A percentile compares a stretch with the other conserved stretches of the same genome.
These are phyloP conservation scores for Akebia trifoliata DNA, from an alignment of 164 flowering plant genomes.

Conservation along the genomic window DNA sequence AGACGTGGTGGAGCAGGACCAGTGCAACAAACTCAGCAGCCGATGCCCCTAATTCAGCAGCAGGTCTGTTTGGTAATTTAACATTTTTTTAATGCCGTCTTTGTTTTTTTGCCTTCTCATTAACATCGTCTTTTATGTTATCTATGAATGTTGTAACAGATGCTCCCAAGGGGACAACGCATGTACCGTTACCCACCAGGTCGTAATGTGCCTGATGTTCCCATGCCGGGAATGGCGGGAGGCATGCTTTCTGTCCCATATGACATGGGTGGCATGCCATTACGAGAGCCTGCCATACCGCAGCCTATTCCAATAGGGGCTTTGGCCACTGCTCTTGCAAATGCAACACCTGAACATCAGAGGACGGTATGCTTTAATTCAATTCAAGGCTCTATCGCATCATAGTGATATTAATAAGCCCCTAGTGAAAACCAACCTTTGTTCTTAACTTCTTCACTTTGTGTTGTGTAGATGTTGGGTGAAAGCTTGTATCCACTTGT, in stretches of 20 bases:
- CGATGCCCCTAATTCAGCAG: constrained; percentile 62
- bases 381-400: too few species aligned
- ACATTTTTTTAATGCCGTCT: too few species aligned
- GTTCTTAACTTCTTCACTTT: too few species aligned
- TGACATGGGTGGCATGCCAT: constrained; percentile 60
- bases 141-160: constrained; percentile 23
- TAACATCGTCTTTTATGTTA: neutral
- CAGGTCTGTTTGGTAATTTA: constrained; percentile 62
- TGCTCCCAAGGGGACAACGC: constrained; percentile 66
- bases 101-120: neutral
- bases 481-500: constrained; percentile 73
- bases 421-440: too few species aligned
- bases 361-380: constrained; percentile 49
- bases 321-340: constrained; percentile 71
- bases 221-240: constrained; percentile 52
- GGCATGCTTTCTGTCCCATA: constrained; percentile 72
- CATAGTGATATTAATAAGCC: too few species aligned
- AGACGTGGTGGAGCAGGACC: constrained; percentile 52
- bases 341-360: constrained; percentile 71
- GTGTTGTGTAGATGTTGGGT: constrained; percentile 55
- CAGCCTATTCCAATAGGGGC: constrained; percentile 66
- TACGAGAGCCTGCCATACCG: constrained; percentile 45
- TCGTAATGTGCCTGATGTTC: constrained; percentile 45
- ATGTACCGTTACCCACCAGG: constrained; percentile 62
- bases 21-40: constrained; percentile 55